These are phyloP conservation scores for Phytophthora kernoviae DNA, from an alignment of 352 stramenopile species.

Conservation along the genomic window DNA sequence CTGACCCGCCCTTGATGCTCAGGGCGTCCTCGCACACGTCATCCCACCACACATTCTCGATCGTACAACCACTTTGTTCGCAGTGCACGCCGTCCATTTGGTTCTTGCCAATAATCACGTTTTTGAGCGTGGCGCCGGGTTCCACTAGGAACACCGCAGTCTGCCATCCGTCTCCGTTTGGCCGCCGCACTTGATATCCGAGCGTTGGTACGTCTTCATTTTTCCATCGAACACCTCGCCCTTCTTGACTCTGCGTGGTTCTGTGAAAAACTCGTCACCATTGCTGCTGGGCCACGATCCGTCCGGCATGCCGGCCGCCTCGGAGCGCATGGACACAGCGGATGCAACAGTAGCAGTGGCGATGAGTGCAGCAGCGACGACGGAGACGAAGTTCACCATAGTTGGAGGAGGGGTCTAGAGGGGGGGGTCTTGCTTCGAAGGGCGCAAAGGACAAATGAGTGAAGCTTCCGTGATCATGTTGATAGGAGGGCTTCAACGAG, in stretches of 20 bases:
- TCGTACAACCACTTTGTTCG: slow-evolving; percentile 1
- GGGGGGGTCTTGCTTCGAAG: slow-evolving; percentile 9
- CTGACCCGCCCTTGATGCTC: slow-evolving; percentile 1
- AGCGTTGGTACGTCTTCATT: slow-evolving; percentile 55
- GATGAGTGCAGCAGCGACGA: slow-evolving; percentile 12
- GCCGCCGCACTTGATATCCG: slow-evolving; percentile 37
- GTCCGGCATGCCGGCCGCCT: slow-evolving; percentile 24
- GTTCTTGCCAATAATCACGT: slow-evolving; percentile 1
- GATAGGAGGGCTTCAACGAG: too few relatives aligned
- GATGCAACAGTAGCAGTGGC: slow-evolving; percentile 19
- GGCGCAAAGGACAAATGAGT: slow-evolving; percentile 21
- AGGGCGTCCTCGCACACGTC: slow-evolving; percentile 3
- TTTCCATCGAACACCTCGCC: slow-evolving; percentile 12
- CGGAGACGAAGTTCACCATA: slow-evolving; percentile 32
- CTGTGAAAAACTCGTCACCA: slow-evolving; percentile 25
- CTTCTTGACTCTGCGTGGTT: slow-evolving; percentile 12
- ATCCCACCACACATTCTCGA: slow-evolving; percentile 3
- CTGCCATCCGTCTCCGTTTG: slow-evolving; percentile 20
- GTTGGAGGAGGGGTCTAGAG: background rate
- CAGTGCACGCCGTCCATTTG: slow-evolving; percentile 3
- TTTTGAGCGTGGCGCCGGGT: background rate
- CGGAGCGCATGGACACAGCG: slow-evolving; percentile 25
- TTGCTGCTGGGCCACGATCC: slow-evolving; percentile 27
- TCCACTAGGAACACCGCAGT: slow-evolving; percentile 24
- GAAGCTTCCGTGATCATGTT: too few relatives aligned